Evolutionary conservation across 2,329 filamentous ascomycete species (phyloP), one percentile per base, ranked within the genome.

Genomic region (Colletotrichum noveboracense): DNA sequence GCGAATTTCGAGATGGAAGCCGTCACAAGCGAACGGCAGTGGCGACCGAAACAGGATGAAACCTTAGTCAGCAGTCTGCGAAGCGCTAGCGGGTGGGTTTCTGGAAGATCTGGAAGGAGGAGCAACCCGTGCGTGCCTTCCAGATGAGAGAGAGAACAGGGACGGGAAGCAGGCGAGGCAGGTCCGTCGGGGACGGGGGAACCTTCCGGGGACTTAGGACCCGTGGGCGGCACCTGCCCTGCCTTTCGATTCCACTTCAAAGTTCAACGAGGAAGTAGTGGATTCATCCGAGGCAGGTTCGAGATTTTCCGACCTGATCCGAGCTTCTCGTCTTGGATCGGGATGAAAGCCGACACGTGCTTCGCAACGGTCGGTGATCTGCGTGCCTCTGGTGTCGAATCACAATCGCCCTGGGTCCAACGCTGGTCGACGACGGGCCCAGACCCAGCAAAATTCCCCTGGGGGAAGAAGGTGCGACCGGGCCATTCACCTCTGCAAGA

Each of bases 11-110:
- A 24, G 9, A 48, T 32, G 48, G 60, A 61, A 32, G 32, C 24
- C 16, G 34, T 52, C 14, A 4, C 38, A 48, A 9, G 66, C 9
- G 48, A 3, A 38, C 2, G 18, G 30, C 48, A 32, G 48, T 74
- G 72, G 68, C 68, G 30, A 56, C 36, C 72, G 68, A 67, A 72
- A 72, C 72, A 72, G n/a, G 5, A 26, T 72, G 72, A 75, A 75
- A 75, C 68, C 55, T 75, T 72, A 72, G 69, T 75, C 72, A 75
- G 68, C 62, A 7, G 3, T 18, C 14, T 56, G 8, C 26, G 36
- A 24, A 48, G 38, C 62, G 14, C 36, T 24, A 18, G 7, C 9
- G 34, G n/a, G 43, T 48, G 43, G 43, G n/a, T 48, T 48, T 48
- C 43, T 48, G n/a, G 43, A 48, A 24, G 26, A 34, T 28, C 13